phyloP scores from a whole-genome alignment of 495 filamentous ascomycete species.

The Viridothelium virens region DNA sequence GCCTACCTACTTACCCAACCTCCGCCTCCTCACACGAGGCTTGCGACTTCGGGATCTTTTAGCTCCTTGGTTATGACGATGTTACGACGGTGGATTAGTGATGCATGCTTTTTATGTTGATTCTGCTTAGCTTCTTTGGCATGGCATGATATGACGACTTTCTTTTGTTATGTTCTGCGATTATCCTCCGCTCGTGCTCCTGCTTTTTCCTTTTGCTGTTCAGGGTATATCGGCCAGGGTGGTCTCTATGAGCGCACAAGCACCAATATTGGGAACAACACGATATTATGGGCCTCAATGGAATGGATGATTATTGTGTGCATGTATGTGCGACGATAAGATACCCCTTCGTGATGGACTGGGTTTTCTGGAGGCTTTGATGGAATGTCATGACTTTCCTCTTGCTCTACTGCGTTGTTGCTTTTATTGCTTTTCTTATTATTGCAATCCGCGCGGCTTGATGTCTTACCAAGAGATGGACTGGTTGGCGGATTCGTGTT shows the following conservation, averaged over 20 bases:
- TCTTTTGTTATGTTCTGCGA: not conserved
- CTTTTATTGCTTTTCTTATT: too few relatives aligned
- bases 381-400: too few relatives aligned
- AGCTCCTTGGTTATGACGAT: not conserved
- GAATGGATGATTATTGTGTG: too few relatives aligned
- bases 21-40: not conserved
- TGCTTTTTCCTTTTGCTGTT: not conserved
- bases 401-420: too few relatives aligned
- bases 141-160: constrained; percentile 1
- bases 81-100: constrained; percentile 7
- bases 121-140: not conserved
- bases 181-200: not conserved
- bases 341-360: too few relatives aligned
- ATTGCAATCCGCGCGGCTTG: too few relatives aligned
- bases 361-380: too few relatives aligned
- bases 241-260: not conserved
- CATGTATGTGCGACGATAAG: too few relatives aligned
- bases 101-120: not conserved
- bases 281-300: too few relatives aligned
- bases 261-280: too few relatives aligned
- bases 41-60: not conserved
- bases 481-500: not conserved
- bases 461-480: too few relatives aligned
- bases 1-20: not conserved
- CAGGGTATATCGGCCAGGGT: not conserved